A percentile compares a stretch with the other conserved stretches of the same genome.
Evolutionary conservation across 805 yeast species (phyloP).

Genomic region (Tetrapisispora iriomotensis): DNA sequence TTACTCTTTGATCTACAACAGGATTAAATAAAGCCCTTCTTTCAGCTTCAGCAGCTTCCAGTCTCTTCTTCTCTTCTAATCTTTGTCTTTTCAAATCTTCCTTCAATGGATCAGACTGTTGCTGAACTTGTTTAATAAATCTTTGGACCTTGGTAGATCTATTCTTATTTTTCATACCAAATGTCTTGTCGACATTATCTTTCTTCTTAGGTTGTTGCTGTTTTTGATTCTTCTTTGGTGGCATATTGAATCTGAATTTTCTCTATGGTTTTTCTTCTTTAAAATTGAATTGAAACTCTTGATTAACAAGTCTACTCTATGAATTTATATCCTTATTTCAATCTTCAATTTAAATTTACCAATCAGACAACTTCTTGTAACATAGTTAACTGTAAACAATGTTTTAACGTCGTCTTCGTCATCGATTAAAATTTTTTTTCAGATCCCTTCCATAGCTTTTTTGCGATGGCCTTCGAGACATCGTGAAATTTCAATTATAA

Average conservation of each 20-base stretch:
- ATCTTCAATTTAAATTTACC: too few relatives aligned
- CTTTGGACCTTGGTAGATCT: constrained; percentile 85
- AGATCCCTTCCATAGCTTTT: not conserved
- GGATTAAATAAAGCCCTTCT: constrained; percentile 68
- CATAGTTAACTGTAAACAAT: not conserved
- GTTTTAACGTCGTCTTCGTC: not conserved
- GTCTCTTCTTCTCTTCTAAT: constrained; percentile 77
- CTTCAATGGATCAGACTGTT: constrained; percentile 50
- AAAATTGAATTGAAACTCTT: too few relatives aligned
- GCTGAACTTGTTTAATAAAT: constrained; percentile 59
- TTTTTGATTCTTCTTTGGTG: constrained; percentile 49
- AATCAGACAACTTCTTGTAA: too few relatives aligned
- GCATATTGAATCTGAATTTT: constrained; percentile 43
- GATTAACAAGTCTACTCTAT: too few relatives aligned
- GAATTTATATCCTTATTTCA: too few relatives aligned
- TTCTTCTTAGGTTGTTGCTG: constrained; percentile 46
- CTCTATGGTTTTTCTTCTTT: too few relatives aligned
- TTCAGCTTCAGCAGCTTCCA: constrained; percentile 81
- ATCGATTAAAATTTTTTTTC: not conserved
- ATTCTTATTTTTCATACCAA: constrained; percentile 92
- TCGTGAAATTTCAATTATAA: not conserved
- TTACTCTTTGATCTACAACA: constrained; percentile 71
- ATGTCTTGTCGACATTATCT: constrained; percentile 80
- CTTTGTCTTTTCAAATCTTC: constrained; percentile 64
- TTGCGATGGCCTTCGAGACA: too few relatives aligned